Conservation (phyloP, 352 stramenopile genomes). For the Phytophthora uliginosa region DNA sequence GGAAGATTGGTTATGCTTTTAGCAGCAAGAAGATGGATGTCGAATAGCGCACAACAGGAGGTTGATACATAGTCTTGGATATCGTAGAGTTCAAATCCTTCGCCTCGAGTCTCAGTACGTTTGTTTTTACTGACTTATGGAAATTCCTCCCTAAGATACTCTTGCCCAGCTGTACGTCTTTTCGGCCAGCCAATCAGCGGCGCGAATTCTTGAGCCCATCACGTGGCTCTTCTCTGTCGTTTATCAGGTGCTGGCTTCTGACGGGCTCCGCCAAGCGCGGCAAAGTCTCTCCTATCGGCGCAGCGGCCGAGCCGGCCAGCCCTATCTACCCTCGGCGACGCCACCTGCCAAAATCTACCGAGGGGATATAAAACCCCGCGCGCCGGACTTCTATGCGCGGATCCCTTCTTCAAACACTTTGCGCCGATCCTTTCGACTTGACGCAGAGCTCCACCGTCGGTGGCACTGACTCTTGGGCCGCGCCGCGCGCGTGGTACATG, state of each 20-base stretch:
- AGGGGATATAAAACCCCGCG: slow-evolving; percentile 7
- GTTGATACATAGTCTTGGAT: too few relatives aligned
- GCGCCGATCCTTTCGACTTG: slow-evolving; percentile 24
- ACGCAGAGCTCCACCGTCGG: slow-evolving; percentile 11
- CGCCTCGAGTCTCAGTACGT: background rate
- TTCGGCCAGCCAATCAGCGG: slow-evolving; percentile 34
- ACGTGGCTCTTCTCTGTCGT: slow-evolving; percentile 24
- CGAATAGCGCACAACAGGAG: too few relatives aligned
- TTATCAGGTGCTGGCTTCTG: slow-evolving; percentile 31
- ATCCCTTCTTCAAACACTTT: slow-evolving; percentile 30
- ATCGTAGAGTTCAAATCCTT: too few relatives aligned
- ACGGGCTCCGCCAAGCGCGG: slow-evolving; percentile 11
- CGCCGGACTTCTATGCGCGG: slow-evolving; percentile 13
- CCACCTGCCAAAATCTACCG: slow-evolving; percentile 33
- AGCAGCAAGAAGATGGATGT: too few relatives aligned
- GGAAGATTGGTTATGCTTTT: too few relatives aligned
- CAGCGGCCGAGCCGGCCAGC: background rate
- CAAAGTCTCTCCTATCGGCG: background rate
- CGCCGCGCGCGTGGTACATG: slow-evolving; percentile 21
- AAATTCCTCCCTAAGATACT: slow-evolving; percentile 43
- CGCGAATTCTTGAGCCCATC: slow-evolving; percentile 32
- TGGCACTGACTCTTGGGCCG: slow-evolving; percentile 1
- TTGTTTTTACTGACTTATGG: background rate
- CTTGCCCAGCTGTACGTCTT: slow-evolving; percentile 27
- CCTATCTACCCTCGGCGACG: slow-evolving; percentile 17